Percentiles rank a stretch among this genome's conserved stretches.
Conservation (phyloP, 2,329 filamentous ascomycete genomes). For the Xylariales sp. region DNA sequence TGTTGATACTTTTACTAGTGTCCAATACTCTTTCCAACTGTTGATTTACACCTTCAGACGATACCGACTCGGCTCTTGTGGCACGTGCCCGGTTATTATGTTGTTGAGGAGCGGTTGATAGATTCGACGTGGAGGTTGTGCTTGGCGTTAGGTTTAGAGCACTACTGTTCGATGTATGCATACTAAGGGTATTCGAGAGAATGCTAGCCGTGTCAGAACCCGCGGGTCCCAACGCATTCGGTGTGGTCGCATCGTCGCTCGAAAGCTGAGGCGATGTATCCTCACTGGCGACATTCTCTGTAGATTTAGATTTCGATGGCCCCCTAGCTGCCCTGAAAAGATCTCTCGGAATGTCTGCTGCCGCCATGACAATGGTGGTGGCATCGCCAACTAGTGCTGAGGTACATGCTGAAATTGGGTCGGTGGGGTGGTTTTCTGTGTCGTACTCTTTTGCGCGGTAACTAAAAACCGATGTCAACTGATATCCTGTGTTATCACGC, state of each 20-base stretch:
- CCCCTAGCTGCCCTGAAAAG: conserved; percentile 58
- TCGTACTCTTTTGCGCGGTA: conserved; percentile 73
- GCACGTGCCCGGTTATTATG: not conserved
- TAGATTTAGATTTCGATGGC: conserved; percentile 39
- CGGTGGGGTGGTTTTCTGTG: conserved; percentile 80
- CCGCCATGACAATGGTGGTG: conserved; percentile 81
- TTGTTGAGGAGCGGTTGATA: conserved; percentile 24
- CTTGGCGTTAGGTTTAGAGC: conserved; percentile 30
- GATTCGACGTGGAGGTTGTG: conserved; percentile 25
- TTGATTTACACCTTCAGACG: conserved; percentile 48
- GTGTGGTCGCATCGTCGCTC: conserved; percentile 26
- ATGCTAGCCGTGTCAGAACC: conserved; percentile 35
- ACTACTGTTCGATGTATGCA: conserved; percentile 35
- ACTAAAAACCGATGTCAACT: conserved; percentile 49
- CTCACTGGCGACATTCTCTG: conserved; percentile 34
- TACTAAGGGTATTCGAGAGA: conserved; percentile 35
- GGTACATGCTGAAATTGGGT: conserved; percentile 81
- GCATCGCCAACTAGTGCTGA: conserved; percentile 86
- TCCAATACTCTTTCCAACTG: conserved; percentile 70
- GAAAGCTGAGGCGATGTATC: conserved; percentile 27
- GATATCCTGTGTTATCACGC: not conserved
- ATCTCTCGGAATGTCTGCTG: conserved; percentile 77
- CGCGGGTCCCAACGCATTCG: conserved; percentile 19
- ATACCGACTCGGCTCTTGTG: conserved; percentile 10
- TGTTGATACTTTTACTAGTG: conserved; percentile 74